Base-by-base conservation (phyloP, 345 rosid genomes). In the Kernera saxatilis region DNA sequence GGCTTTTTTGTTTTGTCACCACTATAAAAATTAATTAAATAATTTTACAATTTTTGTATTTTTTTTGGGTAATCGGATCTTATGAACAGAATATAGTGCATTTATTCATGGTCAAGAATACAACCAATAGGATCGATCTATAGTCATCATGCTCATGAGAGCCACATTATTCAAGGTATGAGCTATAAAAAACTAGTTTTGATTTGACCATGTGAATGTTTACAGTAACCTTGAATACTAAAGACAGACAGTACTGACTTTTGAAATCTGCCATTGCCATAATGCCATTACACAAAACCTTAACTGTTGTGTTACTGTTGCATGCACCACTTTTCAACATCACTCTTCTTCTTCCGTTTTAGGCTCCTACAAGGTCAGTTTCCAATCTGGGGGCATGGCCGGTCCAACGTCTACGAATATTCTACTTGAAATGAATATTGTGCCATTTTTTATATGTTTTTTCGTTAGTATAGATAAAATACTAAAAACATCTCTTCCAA, bases 1-100 rank as follows among this genome's bases (percentile, higher is more conserved):
- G 64, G 54, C 26, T 56, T 44, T 44, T 41, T 69, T 21, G 73
- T 69, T 69, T 12, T 11, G 56, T 32, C 37, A 35, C 22, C 32
- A 32, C 19, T 45, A 64, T 14, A 45, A 22, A 33, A 64, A n/a
- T n/a, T n/a, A n/a, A n/a, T n/a, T 41, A 44, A 27, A 10, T 26
- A 25, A 7, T 23, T 19, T 35, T 17, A 5, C 19, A 30, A 2
- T 9, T 32, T 15, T n/a, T n/a, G n/a, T n/a, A n/a, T n/a, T n/a
- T 26, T 26, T 21, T 23, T 27, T 27, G 58, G 11, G 35, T 15
- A 29, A 52, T 29, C 35, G 56, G 25, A 2, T 44, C 21, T 17
- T 44, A 17, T 9, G 19, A 41, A 7, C 44, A 40, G 44, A 40
- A 18, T 44, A 9, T 27, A 11, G 14, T 21, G 53, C 43, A 55